Conservation (phyloP, 305 asterid species). For the Rubia balearica region DNA sequence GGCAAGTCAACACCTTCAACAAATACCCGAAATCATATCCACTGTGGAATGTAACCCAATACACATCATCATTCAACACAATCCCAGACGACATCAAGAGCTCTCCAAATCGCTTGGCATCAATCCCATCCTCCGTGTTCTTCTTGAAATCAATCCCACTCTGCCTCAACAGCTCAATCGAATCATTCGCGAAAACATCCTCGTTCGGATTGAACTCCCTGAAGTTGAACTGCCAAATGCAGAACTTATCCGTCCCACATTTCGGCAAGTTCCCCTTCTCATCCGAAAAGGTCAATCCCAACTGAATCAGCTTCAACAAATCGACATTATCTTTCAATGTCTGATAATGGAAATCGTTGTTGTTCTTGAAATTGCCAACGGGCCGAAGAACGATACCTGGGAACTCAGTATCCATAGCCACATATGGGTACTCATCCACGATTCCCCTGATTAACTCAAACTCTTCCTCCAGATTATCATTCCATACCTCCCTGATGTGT, state of each 20-base stretch:
- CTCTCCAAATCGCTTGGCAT: conserved; percentile 59
- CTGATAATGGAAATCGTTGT: conserved; percentile 51
- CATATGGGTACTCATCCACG: conserved; percentile 50
- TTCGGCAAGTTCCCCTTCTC: conserved; percentile 71
- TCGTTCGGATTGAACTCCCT: conserved; percentile 63
- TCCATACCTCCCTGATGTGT: conserved; percentile 70
- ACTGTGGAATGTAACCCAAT: conserved; percentile 82
- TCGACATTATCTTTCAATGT: conserved; percentile 59
- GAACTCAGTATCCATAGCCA: conserved; percentile 75
- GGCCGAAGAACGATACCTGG: conserved; percentile 60
- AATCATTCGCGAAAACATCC: conserved; percentile 63
- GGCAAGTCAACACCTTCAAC: conserved; percentile 71
- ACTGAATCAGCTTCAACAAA: conserved; percentile 58
- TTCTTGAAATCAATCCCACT: conserved; percentile 60
- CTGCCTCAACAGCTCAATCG: conserved; percentile 56
- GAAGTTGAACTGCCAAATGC: conserved; percentile 83
- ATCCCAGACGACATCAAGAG: conserved; percentile 82
- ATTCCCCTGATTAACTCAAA: conserved; percentile 48
- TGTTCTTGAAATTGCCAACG: conserved; percentile 52
- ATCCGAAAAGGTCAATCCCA: conserved; percentile 74
- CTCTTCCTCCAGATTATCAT: conserved; percentile 52
- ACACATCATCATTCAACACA: conserved; percentile 58
- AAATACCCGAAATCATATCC: conserved; percentile 81
- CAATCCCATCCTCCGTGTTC: conserved; percentile 57
- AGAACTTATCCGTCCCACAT: conserved; percentile 55